A percentile compares a stretch with the other conserved stretches of the same genome.
Conservation (phyloP, 2,329 filamentous ascomycete species). For the Diplodia sapinea region DNA sequence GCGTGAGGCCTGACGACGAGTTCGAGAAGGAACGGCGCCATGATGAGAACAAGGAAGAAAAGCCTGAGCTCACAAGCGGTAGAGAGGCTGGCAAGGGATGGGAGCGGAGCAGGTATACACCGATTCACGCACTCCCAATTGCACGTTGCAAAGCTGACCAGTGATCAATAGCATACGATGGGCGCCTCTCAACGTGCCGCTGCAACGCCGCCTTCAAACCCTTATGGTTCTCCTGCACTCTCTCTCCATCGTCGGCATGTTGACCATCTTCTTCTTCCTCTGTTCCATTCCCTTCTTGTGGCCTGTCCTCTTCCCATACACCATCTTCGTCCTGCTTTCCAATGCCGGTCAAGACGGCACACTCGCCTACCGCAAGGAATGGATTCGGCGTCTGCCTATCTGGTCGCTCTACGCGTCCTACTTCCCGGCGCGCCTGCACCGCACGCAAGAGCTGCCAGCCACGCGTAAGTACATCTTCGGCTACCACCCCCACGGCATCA, state of each 20-base stretch:
- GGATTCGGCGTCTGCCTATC: slow-evolving; percentile 72
- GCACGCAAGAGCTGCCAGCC: slow-evolving; percentile 77
- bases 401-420: slow-evolving; percentile 93
- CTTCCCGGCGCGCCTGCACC: slow-evolving; percentile 87
- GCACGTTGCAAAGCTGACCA: not conserved
- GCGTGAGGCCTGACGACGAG: slow-evolving; percentile 49
- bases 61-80: slow-evolving; percentile 57
- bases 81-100: slow-evolving; percentile 61
- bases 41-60: slow-evolving; percentile 40
- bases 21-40: slow-evolving; percentile 46
- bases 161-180: slow-evolving; percentile 69
- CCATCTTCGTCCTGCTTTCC: slow-evolving; percentile 83
- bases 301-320: slow-evolving; percentile 78
- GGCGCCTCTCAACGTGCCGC: slow-evolving; percentile 77
- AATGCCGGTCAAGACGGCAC: slow-evolving; percentile 77
- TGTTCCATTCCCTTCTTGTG: slow-evolving; percentile 91
- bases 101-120: slow-evolving; percentile 54
- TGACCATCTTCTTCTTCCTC: slow-evolving; percentile 86
- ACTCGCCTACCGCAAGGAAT: slow-evolving; percentile 74
- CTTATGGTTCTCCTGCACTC: slow-evolving; percentile 57
- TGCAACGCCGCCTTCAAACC: slow-evolving; percentile 59
- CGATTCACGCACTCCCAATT: not conserved
- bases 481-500: slow-evolving; percentile 97
- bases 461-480: slow-evolving; percentile 95
- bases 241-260: slow-evolving; percentile 54